Evolutionary conservation across 164 flowering plant species (phyloP).

Genomic region (Cinnamomum micranthum): DNA sequence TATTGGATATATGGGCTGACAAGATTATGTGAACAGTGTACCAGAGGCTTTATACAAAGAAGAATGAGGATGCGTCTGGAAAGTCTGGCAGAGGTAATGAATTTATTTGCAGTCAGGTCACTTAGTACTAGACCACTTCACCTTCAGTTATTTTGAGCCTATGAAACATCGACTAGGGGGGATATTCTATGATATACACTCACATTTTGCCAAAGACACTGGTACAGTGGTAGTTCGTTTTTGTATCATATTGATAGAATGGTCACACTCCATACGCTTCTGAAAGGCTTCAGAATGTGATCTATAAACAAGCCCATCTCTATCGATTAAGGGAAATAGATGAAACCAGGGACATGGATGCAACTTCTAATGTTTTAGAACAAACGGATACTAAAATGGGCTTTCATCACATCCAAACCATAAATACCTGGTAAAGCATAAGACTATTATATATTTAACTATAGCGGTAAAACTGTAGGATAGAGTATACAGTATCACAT

Average conservation of each 20-base stretch:
- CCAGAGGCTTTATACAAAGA: conserved; percentile 74
- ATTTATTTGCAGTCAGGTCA: not conserved
- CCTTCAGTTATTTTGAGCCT: not conserved
- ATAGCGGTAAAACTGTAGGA: too few species aligned
- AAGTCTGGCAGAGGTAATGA: conserved; percentile 59
- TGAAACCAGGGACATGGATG: too few species aligned
- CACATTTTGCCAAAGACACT: not conserved
- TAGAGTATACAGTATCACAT: not conserved
- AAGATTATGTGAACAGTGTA: conserved; percentile 38
- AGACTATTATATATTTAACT: too few species aligned
- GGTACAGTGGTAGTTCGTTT: not conserved
- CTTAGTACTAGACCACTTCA: not conserved
- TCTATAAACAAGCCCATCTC: not conserved
- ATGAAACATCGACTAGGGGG: not conserved
- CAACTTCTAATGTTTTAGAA: too few species aligned
- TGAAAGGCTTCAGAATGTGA: not conserved
- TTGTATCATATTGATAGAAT: not conserved
- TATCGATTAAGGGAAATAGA: not conserved
- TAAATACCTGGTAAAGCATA: not conserved
- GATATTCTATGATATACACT: not conserved
- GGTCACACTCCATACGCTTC: not conserved
- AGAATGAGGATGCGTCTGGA: conserved; percentile 65
- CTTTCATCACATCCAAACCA: not conserved
- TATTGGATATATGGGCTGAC: conserved; percentile 11
- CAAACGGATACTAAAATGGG: not conserved